Base-by-base conservation (phyloP, 768 basidiomycete genomes). In the Crepidotus variabilis region DNA sequence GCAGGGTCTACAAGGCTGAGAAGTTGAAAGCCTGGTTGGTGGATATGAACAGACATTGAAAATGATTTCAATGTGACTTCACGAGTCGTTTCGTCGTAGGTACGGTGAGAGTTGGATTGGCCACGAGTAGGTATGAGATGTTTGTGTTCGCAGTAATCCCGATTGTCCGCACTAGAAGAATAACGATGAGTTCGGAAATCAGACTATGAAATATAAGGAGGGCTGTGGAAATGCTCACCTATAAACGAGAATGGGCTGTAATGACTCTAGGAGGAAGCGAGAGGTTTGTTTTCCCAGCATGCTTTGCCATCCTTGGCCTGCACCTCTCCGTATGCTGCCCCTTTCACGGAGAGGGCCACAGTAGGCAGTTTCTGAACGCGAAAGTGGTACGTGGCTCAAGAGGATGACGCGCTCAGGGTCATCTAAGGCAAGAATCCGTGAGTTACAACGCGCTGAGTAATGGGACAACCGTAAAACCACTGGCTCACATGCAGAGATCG, bases 31-130 rank as follows among this genome's bases (percentile, higher is more conserved):
- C 94, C 94, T 2, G 94, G 91, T 33, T 76, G 72, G 21, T 76
- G 76, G 57, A 96, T 86, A 54, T 87, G 87, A 53, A 79, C 79
- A 13, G 85, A 84, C 58, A 85, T 83, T 14, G 90, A 88, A 69
- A 96, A 94, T 0, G 93, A 89, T 69, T 94, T 95, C 57, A 96
- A 77, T 1, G 93, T 94, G 20, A 94, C 81, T 71, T 96, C 94
- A 48, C 86, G 85, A 46, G 87, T 74, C 2, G 64, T 57, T 20
- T 10, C 4, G 33, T 60, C 52, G 60, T 58, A 59, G 14, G 54
- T 52, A 34, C 65, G 58, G 57, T 61, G 57, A 54, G 61, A 35
- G 55, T 65, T 35, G 62, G 51, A 47, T 58, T 62, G 2, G 69
- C 65, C 8, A 73, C 60, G 33, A 72, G 71, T 51, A 51, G 59